Evolutionary conservation across 129 eudicot genomes (phyloP), one percentile per base, ranked within the genome.

Genomic region (Dittrichia graveolens): DNA sequence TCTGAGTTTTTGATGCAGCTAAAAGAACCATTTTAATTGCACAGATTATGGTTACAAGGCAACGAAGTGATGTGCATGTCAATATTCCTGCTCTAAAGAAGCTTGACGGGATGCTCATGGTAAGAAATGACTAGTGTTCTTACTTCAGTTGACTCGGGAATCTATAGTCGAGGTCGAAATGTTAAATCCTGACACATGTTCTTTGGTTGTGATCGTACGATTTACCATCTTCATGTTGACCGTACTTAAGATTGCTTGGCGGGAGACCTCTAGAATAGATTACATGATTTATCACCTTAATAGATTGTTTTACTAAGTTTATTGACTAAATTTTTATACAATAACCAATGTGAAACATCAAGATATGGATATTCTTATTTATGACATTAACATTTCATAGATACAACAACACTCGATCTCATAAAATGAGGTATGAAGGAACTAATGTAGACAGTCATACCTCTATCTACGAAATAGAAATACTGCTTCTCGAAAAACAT

Each of bases 21-120:
- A 61, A 56, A 19, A 54, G 43, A 67, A 57, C 13, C n/a, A 5
- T 53, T 13, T 46, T 9, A 66, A 39, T 19, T 78, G 49, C 53
- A 60, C 75, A 91, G 95, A 73, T 91, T 67, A 91, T 91, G 97
- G 75, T 79, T 34, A 85, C 92, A 58, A 91, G 85, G 71, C 90
- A 84, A 79, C 71, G 97, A 76, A 88, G 70, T 19, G 97, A 91
- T 74, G 87, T 91, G 61, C 79, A 61, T 71, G 74, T 77, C 75
- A 86, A 82, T 75, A 86, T 91, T 55, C 97, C 92, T 7, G 92
- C 92, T 24, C 86, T 88, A n/a, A 81, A 82, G 65, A 91, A 88
- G 84, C 95, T 91, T 61, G 97, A 91, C 14, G 80, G 81, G 5
- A 88, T 91, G 99, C 99, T 95, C 71, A 75, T 95, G 72, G 99